Conservation (phyloP, 2,329 filamentous ascomycete species). For the Didymella keratinophila region DNA sequence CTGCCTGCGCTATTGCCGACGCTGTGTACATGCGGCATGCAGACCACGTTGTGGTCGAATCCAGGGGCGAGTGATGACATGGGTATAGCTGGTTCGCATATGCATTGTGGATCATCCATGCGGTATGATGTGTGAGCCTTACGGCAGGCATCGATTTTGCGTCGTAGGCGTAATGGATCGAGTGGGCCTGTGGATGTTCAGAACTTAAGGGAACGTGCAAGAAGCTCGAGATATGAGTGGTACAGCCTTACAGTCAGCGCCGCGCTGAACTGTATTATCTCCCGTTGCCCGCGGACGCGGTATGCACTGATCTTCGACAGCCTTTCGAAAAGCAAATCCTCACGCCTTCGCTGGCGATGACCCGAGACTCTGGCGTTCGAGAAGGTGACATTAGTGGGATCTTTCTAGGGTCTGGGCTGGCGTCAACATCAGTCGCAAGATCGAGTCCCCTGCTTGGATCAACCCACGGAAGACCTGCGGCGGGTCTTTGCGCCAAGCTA, state of each 20-base stretch:
- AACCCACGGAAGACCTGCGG: not conserved
- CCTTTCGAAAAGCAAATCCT: conserved; percentile 15
- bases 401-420: conserved; percentile 11
- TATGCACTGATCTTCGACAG: conserved; percentile 1
- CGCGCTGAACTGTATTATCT: not conserved
- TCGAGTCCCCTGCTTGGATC: conserved; percentile 4
- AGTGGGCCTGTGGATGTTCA: not conserved
- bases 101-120: conserved; percentile 4
- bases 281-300: not conserved
- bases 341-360: not conserved
- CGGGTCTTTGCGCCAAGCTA: conserved; percentile 4
- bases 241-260: not conserved
- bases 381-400: conserved; percentile 5
- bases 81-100: conserved; percentile 7
- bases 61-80: conserved; percentile 10
- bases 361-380: conserved; percentile 1
- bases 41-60: not conserved
- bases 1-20: not conserved
- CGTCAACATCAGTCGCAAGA: conserved; percentile 7
- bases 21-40: not conserved
- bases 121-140: not conserved
- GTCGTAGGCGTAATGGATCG: not conserved
- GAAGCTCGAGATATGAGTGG: conserved; percentile 2
- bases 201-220: not conserved
- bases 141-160: not conserved